Percentiles rank a stretch among this genome's conserved stretches.
Evolutionary conservation across 495 filamentous ascomycete genomes (phyloP).

Genomic region (Darksidea phi): DNA sequence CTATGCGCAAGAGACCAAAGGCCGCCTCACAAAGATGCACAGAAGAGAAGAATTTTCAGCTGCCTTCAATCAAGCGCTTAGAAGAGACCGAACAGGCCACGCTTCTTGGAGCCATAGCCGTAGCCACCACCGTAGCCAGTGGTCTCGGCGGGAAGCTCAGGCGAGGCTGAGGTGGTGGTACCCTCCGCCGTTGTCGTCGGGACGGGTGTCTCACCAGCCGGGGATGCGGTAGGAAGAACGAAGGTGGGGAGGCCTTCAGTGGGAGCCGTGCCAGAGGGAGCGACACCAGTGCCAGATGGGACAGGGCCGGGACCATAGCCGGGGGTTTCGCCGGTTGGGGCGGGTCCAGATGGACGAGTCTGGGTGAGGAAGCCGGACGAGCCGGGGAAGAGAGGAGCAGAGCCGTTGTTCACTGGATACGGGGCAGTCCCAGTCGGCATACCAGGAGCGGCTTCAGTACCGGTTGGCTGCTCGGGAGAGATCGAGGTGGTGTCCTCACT

Average conservation of each 20-base stretch:
- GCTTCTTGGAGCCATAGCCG: conserved; percentile 2
- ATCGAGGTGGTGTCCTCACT: neutral
- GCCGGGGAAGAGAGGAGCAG: conserved; percentile 4
- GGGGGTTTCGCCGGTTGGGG: neutral
- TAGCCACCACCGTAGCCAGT: conserved; percentile 19
- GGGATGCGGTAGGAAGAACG: conserved; percentile 3
- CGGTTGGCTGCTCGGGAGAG: neutral
- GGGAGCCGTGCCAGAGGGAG: neutral
- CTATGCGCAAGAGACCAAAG: conserved; percentile 8
- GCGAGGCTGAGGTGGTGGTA: conserved; percentile 3
- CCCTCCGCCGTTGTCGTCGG: neutral
- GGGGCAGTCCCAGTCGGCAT: conserved; percentile 4
- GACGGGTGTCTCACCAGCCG: conserved; percentile 1
- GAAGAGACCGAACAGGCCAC: conserved; percentile 5
- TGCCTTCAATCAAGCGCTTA: conserved; percentile 6
- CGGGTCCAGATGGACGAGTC: conserved; percentile 8
- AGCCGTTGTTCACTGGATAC: conserved; percentile 29
- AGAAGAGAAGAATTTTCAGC: neutral
- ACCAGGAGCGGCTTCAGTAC: neutral
- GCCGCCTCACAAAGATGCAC: conserved; percentile 3
- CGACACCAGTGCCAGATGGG: neutral
- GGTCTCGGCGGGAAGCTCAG: neutral
- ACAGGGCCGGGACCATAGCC: neutral
- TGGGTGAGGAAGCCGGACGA: conserved; percentile 29
- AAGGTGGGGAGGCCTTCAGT: conserved; percentile 1